Percentiles rank a stretch among this genome's conserved stretches.
These are phyloP conservation scores for Pichia occidentalis DNA, from an alignment of 805 yeast genomes.

Conservation along the genomic window DNA sequence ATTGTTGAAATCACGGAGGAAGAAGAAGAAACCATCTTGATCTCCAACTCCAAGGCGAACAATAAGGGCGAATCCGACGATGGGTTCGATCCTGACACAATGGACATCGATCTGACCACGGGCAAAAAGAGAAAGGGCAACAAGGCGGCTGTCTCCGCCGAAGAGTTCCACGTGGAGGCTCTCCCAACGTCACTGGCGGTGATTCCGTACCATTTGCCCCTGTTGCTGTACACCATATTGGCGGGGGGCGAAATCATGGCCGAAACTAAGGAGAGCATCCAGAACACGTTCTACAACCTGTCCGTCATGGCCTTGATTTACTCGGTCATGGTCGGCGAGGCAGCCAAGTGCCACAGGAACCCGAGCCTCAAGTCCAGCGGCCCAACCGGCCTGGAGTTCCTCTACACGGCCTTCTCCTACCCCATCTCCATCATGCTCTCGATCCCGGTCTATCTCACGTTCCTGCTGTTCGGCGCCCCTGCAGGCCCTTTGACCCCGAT, in stretches of 20 bases:
- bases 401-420: slow-evolving; percentile 13
- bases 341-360: slow-evolving; percentile 22
- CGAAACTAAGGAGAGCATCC: slow-evolving; percentile 19
- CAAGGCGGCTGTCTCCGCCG: not conserved
- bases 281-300: slow-evolving; percentile 12
- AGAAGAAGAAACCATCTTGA: slow-evolving; percentile 1
- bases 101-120: slow-evolving; percentile 15
- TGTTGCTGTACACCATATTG: slow-evolving; percentile 25
- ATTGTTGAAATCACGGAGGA: slow-evolving; percentile 12
- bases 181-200: slow-evolving; percentile 14
- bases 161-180: not conserved
- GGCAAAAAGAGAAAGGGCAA: slow-evolving; percentile 10
- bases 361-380: slow-evolving; percentile 12
- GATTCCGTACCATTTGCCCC: slow-evolving; percentile 29
- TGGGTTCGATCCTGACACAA: slow-evolving; percentile 13
- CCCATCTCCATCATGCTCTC: slow-evolving; percentile 17
- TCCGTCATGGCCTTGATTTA: slow-evolving; percentile 11
- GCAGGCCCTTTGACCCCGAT: slow-evolving; percentile 13
- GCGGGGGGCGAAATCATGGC: slow-evolving; percentile 28
- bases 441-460: slow-evolving; percentile 27
- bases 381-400: slow-evolving; percentile 15
- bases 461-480: slow-evolving; percentile 22
- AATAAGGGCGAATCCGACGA: slow-evolving; percentile 2
- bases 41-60: not conserved
- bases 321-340: slow-evolving; percentile 19